Evolutionary conservation across 2,329 filamentous ascomycete genomes (phyloP).

Genomic region (Ascochyta clinopodiicola): DNA sequence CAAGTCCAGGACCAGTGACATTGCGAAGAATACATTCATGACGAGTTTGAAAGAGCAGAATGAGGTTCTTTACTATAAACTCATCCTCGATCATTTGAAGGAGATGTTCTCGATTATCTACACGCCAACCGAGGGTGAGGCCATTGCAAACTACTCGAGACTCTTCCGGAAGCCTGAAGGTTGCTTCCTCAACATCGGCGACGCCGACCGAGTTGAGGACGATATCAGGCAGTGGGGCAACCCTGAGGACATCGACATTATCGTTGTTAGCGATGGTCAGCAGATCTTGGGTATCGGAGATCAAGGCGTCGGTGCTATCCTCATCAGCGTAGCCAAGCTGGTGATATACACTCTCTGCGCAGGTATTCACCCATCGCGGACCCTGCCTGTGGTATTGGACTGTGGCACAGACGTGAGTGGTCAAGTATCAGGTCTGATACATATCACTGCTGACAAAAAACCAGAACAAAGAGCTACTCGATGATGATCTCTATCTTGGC

Average conservation of each 20-base stretch:
- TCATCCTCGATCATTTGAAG: conserved; percentile 77
- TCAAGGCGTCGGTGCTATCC: conserved; percentile 82
- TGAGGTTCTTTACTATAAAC: conserved; percentile 79
- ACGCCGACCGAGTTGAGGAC: conserved; percentile 69
- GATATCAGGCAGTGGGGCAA: conserved; percentile 72
- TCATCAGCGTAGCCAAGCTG: conserved; percentile 85
- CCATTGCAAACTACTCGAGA: conserved; percentile 82
- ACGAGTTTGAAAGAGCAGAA: conserved; percentile 87
- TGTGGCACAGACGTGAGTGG: conserved; percentile 74
- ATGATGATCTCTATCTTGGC: conserved; percentile 82
- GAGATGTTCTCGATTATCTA: conserved; percentile 94
- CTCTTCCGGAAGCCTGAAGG: conserved; percentile 81
- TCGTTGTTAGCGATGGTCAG: conserved; percentile 79
- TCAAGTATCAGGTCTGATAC: background rate
- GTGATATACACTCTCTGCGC: conserved; percentile 83
- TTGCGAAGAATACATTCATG: conserved; percentile 89
- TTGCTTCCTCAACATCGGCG: conserved; percentile 78
- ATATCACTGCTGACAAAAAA: conserved; percentile 5
- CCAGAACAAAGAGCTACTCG: conserved; percentile 72
- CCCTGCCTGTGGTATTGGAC: conserved; percentile 81
- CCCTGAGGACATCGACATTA: conserved; percentile 81
- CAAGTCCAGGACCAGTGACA: conserved; percentile 63
- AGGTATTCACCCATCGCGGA: conserved; percentile 81
- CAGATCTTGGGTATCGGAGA: conserved; percentile 88
- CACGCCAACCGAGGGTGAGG: conserved; percentile 87